Conservation (phyloP, 2,329 filamentous ascomycete species). For the Amauroascus verrucosus region DNA sequence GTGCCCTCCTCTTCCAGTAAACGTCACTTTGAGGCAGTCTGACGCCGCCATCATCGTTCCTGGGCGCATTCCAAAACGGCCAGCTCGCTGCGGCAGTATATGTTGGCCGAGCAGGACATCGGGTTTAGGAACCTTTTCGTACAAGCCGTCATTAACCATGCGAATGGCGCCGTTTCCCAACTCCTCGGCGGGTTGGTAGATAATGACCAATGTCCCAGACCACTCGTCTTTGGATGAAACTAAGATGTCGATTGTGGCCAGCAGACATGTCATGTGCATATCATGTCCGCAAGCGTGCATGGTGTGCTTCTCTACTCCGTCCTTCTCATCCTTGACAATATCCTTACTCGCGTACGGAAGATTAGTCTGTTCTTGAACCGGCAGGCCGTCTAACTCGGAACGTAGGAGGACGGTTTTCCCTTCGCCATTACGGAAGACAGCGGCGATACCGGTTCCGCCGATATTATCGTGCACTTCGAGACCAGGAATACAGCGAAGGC, state of each 20-base stretch:
- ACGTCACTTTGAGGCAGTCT: slow-evolving; percentile 42
- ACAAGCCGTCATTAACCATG: slow-evolving; percentile 53
- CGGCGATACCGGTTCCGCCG: slow-evolving; percentile 38
- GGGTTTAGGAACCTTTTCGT: slow-evolving; percentile 43
- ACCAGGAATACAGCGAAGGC: slow-evolving; percentile 16
- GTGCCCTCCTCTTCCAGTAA: slow-evolving; percentile 51
- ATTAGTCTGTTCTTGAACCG: slow-evolving; percentile 39
- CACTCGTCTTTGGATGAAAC: slow-evolving; percentile 39
- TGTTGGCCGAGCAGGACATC: slow-evolving; percentile 50
- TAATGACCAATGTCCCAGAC: slow-evolving; percentile 52
- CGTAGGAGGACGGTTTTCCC: slow-evolving; percentile 40
- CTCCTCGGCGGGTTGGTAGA: slow-evolving; percentile 62
- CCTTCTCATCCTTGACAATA: slow-evolving; percentile 36
- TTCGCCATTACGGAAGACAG: slow-evolving; percentile 34
- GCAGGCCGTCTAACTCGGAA: slow-evolving; percentile 43
- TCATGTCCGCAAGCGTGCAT: slow-evolving; percentile 56
- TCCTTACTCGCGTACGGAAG: slow-evolving; percentile 41
- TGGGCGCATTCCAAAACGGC: slow-evolving; percentile 30
- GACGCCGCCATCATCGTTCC: slow-evolving; percentile 37
- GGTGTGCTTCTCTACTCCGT: slow-evolving; percentile 44
- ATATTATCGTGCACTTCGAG: slow-evolving; percentile 36
- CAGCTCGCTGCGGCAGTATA: slow-evolving; percentile 40
- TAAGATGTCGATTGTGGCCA: slow-evolving; percentile 46
- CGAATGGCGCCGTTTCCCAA: slow-evolving; percentile 51
- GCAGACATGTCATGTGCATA: slow-evolving; percentile 49